Percentiles rank a stretch among this genome's conserved stretches.
Conservation (phyloP, 192 early-diverging fungal species). For the Coemansia biformis region DNA sequence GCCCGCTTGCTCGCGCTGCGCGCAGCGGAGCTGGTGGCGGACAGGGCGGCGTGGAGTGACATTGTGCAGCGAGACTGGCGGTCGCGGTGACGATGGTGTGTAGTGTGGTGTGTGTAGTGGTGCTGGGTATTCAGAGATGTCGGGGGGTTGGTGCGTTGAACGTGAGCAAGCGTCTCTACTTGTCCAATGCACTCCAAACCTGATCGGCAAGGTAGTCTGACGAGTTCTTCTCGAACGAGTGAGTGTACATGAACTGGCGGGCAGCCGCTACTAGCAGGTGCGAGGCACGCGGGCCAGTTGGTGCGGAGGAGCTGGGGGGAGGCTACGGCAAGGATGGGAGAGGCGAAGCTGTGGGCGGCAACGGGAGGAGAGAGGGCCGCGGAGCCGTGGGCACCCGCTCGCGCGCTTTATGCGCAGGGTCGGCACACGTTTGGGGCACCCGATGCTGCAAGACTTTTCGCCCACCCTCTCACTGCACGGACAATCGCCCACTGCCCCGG, state of each 20-base stretch:
- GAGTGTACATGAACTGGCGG: conserved; percentile 58
- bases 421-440: no score
- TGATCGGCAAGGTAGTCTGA: conserved; percentile 91
- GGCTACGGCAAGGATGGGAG: no score
- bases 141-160: no score
- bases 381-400: no score
- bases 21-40: conserved; percentile 8
- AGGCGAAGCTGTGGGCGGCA: no score
- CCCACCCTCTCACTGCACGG: background rate
- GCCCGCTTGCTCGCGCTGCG: conserved; percentile 11
- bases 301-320: background rate
- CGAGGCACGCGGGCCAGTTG: background rate
- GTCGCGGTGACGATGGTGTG: no score
- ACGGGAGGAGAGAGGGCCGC: no score
- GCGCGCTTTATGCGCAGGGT: no score
- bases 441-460: no score
- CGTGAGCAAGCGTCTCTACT: conserved; percentile 4
- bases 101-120: conserved; percentile 6
- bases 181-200: conserved; percentile 44
- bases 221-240: conserved; percentile 80
- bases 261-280: background rate
- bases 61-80: conserved; percentile 10
- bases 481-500: background rate
- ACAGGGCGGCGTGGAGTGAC: conserved; percentile 17
- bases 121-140: no score